A percentile compares a stretch with the other conserved stretches of the same genome.
Conservation (phyloP, 129 eudicot species). For the Artemisia tridentata region DNA sequence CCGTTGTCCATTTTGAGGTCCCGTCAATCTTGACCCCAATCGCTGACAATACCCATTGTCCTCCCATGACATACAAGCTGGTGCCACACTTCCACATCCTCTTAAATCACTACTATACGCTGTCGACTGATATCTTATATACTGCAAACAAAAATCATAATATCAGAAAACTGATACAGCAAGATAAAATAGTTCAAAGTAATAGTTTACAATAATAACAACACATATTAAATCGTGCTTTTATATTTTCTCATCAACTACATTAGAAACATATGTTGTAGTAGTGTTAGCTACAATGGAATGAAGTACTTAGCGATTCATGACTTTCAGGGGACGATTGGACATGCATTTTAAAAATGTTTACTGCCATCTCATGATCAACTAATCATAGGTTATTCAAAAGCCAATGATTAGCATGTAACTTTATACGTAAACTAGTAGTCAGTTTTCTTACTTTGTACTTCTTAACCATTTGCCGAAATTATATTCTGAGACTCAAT, state of each 20-base stretch:
- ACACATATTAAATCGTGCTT: neutral
- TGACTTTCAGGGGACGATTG: neutral
- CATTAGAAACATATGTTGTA: conserved; percentile 3
- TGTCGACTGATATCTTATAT: conserved; percentile 32
- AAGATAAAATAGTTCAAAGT: neutral
- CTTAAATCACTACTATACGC: conserved; percentile 30
- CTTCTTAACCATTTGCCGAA: too few relatives aligned
- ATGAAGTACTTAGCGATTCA: too few relatives aligned
- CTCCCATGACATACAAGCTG: conserved; percentile 37
- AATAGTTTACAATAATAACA: neutral
- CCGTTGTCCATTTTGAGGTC: conserved; percentile 32
- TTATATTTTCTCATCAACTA: neutral
- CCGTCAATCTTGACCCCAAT: conserved; percentile 28
- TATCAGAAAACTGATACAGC: neutral
- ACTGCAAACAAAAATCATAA: conserved; percentile 30
- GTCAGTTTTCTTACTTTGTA: too few relatives aligned
- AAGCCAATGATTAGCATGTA: too few relatives aligned
- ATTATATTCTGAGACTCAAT: neutral
- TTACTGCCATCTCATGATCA: too few relatives aligned
- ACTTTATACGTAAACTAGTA: too few relatives aligned
- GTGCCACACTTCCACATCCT: conserved; percentile 30
- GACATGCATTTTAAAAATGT: neutral
- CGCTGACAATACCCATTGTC: conserved; percentile 33
- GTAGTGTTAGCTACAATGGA: neutral
- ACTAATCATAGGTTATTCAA: neutral